Percentiles rank a stretch among this genome's conserved stretches.
These are phyloP conservation scores for Kwoniella dejecticola DNA, from an alignment of 768 basidiomycete species.

Conservation along the genomic window DNA sequence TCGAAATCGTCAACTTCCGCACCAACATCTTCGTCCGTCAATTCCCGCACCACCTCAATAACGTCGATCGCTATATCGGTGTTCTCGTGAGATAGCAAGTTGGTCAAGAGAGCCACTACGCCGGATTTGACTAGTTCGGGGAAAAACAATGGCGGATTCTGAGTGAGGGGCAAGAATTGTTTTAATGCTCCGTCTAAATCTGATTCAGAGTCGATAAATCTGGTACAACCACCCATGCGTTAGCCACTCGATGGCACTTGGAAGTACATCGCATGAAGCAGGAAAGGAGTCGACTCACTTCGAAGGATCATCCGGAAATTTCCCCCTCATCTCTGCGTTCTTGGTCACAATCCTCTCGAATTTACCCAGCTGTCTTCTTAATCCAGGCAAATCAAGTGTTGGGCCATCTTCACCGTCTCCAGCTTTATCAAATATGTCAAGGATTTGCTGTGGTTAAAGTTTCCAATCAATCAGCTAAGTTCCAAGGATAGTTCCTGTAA, in stretches of 20 bases:
- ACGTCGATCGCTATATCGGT: slow-evolving; percentile 95
- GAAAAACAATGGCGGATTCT: slow-evolving; percentile 78
- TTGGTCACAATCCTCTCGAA: slow-evolving; percentile 90
- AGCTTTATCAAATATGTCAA: slow-evolving; percentile 86
- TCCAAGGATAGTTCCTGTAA: background rate
- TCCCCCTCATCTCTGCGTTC: slow-evolving; percentile 95
- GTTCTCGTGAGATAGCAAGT: slow-evolving; percentile 92
- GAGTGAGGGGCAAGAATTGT: slow-evolving; percentile 81
- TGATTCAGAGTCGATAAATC: slow-evolving; percentile 98
- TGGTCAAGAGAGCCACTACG: slow-evolving; percentile 69
- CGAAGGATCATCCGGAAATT: slow-evolving; percentile 86
- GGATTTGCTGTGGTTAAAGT: slow-evolving; percentile 61
- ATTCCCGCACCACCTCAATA: slow-evolving; percentile 85
- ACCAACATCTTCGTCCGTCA: slow-evolving; percentile 94
- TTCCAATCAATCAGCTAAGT: background rate
- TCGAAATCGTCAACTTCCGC: slow-evolving; percentile 70
- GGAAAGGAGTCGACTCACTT: slow-evolving; percentile 70
- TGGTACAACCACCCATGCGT: no score
- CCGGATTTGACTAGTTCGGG: slow-evolving; percentile 83
- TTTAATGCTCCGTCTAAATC: slow-evolving; percentile 88
- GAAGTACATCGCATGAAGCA: background rate
- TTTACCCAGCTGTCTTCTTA: slow-evolving; percentile 72
- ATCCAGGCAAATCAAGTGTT: slow-evolving; percentile 59
- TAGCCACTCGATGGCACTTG: no score
- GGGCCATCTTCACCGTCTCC: slow-evolving; percentile 63